Evolutionary conservation across 2,329 filamentous ascomycete species (phyloP).

Genomic region (Decorospora gaudefroyi): DNA sequence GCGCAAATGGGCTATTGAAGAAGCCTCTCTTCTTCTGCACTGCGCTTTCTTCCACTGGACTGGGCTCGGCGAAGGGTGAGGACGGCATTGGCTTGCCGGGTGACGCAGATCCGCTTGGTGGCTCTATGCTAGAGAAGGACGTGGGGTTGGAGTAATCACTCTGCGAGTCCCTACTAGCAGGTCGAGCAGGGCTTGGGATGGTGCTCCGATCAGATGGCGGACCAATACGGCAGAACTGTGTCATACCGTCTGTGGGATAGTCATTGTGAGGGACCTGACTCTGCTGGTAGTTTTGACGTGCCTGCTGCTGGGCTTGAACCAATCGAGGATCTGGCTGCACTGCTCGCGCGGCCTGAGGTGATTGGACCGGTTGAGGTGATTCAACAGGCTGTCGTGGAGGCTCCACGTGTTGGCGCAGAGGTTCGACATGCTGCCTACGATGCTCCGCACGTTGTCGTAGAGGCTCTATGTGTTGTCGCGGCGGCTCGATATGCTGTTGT

Average conservation of each 20-base stretch:
- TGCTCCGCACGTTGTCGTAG: constrained; percentile 4
- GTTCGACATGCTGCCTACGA: constrained; percentile 9
- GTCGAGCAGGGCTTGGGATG: constrained; percentile 69
- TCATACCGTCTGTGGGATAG: constrained; percentile 95
- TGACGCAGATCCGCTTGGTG: constrained; percentile 72
- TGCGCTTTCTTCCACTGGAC: constrained; percentile 48
- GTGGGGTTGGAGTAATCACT: constrained; percentile 91
- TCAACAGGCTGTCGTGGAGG: constrained; percentile 10
- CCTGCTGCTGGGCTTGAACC: constrained; percentile 46
- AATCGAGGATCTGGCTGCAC: constrained; percentile 44
- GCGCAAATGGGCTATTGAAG: constrained; percentile 87
- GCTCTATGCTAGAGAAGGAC: constrained; percentile 85
- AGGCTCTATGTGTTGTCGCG: constrained; percentile 5
- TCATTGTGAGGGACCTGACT: constrained; percentile 85
- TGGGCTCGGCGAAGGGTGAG: constrained; percentile 28
- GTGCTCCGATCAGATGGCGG: constrained; percentile 72
- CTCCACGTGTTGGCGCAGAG: constrained; percentile 7
- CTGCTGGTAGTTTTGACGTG: constrained; percentile 47
- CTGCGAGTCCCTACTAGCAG: constrained; percentile 82
- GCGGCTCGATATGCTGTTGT: constrained; percentile 5
- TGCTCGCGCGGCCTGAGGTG: constrained; percentile 19
- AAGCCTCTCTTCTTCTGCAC: constrained; percentile 79
- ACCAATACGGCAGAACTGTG: constrained; percentile 86
- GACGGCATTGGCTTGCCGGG: constrained; percentile 64
- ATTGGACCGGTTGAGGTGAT: constrained; percentile 9